A percentile compares a stretch with the other conserved stretches of the same genome.
phyloP scores from a whole-genome alignment of 2,329 filamentous ascomycete genomes.

The Fusarium decemcellulare region DNA sequence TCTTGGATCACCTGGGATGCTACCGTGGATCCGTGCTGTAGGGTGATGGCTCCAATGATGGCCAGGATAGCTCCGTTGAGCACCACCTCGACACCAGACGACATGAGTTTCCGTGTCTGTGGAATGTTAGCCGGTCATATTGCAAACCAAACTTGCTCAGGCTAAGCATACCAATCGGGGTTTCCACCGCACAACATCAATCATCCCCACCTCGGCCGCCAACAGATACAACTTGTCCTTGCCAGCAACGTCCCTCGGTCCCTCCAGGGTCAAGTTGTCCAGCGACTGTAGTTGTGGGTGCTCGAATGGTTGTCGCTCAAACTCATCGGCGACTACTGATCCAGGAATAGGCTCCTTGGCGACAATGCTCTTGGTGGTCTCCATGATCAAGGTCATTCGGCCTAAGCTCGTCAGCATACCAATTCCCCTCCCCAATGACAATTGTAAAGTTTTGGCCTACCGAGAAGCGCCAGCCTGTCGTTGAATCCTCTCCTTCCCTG shows the following conservation, averaged over 20 bases:
- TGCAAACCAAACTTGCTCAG: no score
- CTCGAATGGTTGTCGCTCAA: constrained; percentile 75
- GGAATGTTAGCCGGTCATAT: constrained; percentile 7
- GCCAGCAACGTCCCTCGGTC: constrained; percentile 73
- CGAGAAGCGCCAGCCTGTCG: constrained; percentile 89
- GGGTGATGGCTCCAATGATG: constrained; percentile 88
- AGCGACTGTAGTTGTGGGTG: constrained; percentile 81
- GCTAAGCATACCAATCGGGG: constrained; percentile 79
- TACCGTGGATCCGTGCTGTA: constrained; percentile 86
- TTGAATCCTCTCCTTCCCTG: constrained; percentile 96
- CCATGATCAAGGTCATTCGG: constrained; percentile 56
- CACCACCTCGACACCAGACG: constrained; percentile 82
- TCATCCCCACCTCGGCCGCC: constrained; percentile 78
- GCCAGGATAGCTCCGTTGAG: constrained; percentile 85
- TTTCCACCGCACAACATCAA: constrained; percentile 88
- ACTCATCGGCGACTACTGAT: constrained; percentile 57
- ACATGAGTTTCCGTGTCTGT: constrained; percentile 75
- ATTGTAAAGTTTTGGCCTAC: constrained; percentile 61
- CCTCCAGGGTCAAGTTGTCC: constrained; percentile 75
- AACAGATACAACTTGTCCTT: constrained; percentile 77
- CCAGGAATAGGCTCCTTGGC: constrained; percentile 49
- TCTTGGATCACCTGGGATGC: constrained; percentile 83
- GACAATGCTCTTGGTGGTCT: constrained; percentile 56
- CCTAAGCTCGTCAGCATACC: constrained; percentile 44
- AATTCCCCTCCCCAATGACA: background rate